phyloP scores from a whole-genome alignment of 768 basidiomycete genomes.

The Lepiota subincarnata region DNA sequence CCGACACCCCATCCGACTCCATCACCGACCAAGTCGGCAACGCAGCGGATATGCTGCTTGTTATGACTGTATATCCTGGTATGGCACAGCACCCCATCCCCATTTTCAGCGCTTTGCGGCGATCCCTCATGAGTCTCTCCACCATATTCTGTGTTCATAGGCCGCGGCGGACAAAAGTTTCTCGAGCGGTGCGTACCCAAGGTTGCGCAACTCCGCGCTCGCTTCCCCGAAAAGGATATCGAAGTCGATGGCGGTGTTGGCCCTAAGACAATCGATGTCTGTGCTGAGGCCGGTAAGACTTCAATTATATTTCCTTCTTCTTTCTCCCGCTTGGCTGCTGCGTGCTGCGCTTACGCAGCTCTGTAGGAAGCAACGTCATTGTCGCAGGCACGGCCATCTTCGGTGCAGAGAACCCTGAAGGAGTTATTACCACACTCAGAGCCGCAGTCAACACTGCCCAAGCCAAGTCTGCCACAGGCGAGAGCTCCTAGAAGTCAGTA shows the following conservation, averaged over 20 bases:
- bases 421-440: slow-evolving; percentile 73
- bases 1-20: slow-evolving; percentile 83
- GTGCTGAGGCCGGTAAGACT: slow-evolving; percentile 78
- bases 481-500: no score
- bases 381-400: slow-evolving; percentile 98
- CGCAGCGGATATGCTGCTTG: slow-evolving; percentile 89
- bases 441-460: slow-evolving; percentile 66
- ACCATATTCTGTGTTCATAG: slow-evolving; percentile 30
- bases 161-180: slow-evolving; percentile 96
- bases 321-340: not conserved
- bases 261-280: slow-evolving; percentile 79
- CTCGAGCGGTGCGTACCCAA: slow-evolving; percentile 90
- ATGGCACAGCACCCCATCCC: slow-evolving; percentile 2
- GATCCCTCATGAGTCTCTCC: not conserved
- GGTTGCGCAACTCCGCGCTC: slow-evolving; percentile 81
- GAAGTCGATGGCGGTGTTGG: slow-evolving; percentile 99
- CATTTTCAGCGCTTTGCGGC: not conserved
- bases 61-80: slow-evolving; percentile 98
- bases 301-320: not conserved
- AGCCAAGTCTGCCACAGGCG: slow-evolving; percentile 28
- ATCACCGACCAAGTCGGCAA: slow-evolving; percentile 85
- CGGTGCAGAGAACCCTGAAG: slow-evolving; percentile 68
- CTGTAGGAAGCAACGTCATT: slow-evolving; percentile 90
- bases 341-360: not conserved
- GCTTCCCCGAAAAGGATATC: slow-evolving; percentile 94